phyloP scores from a whole-genome alignment of 768 basidiomycete genomes.

The Russula compacta region DNA sequence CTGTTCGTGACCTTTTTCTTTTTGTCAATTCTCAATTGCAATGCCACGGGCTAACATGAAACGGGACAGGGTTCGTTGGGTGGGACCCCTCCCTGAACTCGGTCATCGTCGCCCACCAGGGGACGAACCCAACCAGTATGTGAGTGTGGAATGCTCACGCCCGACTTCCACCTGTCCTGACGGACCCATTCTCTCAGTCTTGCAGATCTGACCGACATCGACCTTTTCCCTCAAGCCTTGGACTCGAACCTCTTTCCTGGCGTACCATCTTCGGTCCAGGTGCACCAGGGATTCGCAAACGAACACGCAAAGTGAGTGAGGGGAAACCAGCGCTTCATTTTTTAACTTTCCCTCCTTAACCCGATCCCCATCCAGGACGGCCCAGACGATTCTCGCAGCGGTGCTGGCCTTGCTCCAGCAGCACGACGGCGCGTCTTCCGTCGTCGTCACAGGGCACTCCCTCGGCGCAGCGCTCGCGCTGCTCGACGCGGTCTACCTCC shows the following conservation, averaged over 20 bases:
- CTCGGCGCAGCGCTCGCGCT: constrained; percentile 25
- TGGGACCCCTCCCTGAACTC: constrained; percentile 42
- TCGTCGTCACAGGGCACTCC: constrained; percentile 28
- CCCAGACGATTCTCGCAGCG: constrained; percentile 35
- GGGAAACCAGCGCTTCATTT: background rate
- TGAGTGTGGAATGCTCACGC: constrained; percentile 24
- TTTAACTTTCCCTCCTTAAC: background rate
- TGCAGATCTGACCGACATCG: constrained; percentile 35
- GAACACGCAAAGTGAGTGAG: constrained; percentile 32
- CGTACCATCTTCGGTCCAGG: constrained; percentile 34
- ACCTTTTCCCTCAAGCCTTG: constrained; percentile 34
- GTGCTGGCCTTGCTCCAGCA: constrained; percentile 34
- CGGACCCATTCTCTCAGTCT: background rate
- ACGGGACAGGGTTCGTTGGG: constrained; percentile 41
- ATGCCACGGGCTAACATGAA: constrained; percentile 26
- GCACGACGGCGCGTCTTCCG: constrained; percentile 32
- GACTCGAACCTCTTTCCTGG: constrained; percentile 48
- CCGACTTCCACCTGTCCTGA: background rate
- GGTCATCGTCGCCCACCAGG: constrained; percentile 53
- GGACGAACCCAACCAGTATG: constrained; percentile 50
- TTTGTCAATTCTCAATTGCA: constrained; percentile 17
- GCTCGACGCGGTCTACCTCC: constrained; percentile 27
- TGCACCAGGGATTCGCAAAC: constrained; percentile 48
- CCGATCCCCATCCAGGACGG: constrained; percentile 26
- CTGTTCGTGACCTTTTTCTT: constrained; percentile 1